Conservation (phyloP, 352 stramenopile species). For the Globisporangium nunn region DNA sequence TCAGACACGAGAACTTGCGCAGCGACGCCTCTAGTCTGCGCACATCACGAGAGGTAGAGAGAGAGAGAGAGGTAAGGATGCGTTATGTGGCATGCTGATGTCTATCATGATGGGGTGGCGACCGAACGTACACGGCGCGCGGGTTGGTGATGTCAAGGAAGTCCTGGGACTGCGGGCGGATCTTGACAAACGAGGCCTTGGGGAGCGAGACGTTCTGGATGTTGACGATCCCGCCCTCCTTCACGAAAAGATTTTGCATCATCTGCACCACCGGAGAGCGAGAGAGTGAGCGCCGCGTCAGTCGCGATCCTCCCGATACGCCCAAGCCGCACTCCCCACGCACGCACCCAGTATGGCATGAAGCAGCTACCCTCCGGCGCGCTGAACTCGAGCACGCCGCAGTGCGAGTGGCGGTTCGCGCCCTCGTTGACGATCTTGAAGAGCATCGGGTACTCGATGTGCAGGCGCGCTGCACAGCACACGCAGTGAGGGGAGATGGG, state of each 20-base stretch:
- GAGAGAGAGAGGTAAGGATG: neutral
- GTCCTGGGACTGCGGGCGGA: constrained; percentile 97
- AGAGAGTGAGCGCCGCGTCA: neutral
- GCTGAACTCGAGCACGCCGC: constrained; percentile 98
- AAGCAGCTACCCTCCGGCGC: constrained; percentile 97
- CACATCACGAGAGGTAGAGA: neutral
- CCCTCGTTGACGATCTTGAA: constrained; percentile 93
- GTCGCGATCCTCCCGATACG: too few species aligned
- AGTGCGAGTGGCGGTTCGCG: constrained; percentile 91
- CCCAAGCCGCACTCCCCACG: too few species aligned
- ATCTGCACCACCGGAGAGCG: constrained; percentile 52
- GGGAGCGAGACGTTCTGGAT: constrained; percentile 94
- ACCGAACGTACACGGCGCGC: constrained; percentile 88
- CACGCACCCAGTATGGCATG: constrained; percentile 96
- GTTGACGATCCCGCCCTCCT: constrained; percentile 90
- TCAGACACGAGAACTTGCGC: constrained; percentile 95
- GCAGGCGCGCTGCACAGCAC: constrained; percentile 50
- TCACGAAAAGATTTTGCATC: constrained; percentile 98
- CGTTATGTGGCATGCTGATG: too few species aligned
- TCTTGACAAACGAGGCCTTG: constrained; percentile 98
- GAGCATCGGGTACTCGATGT: constrained; percentile 99
- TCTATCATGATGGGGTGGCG: too few species aligned
- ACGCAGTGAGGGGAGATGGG: too few species aligned
- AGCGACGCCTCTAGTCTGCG: constrained; percentile 69
- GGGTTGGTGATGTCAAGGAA: constrained; percentile 99